Base-by-base conservation (phyloP, 306 rosid genomes). In the Casuarina equisetifolia region DNA sequence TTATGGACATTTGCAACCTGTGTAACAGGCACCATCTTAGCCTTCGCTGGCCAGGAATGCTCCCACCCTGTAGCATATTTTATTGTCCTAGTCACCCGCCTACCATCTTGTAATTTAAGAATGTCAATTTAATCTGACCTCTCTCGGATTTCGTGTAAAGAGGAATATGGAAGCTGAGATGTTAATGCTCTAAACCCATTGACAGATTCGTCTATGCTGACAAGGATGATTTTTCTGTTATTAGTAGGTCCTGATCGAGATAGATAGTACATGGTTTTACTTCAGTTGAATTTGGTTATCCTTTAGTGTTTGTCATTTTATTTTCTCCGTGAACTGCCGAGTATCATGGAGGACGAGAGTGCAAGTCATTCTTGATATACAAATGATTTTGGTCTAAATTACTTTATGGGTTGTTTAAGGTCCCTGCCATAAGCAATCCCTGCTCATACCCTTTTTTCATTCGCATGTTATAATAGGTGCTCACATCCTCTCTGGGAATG, bases 401-500 rank as follows among this genome's bases (percentile, higher is more conserved):
- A 16, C 12, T 39, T 39, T 64, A 11, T 64, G 8, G 20, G 4
- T 20, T 39, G 48, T 16, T 64, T 40, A 39, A 66, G 71, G 71
- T 17, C 50, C 3, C 16, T 66, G 20, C 49, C 48, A 35, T 77
- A 51, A 16, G 42, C 10, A 43, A 0, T 57, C 61, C 19, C 50
- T 45, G 48, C 67, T 64, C 53, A 59, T n/a, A 55, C 52, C 10
- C 39, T 62, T 76, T 25, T 39, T 10, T 73, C 73, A 36, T 70
- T 75, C 42, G 70, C 50, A 51, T 76, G 40, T 46, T 55, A n/a
- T 51, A 53, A 13, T 83, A 94, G 98, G 98, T 78, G 96, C 97
- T 49, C 98, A 94, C 76, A 88, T 92, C 78, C 69, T 94, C 82
- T 94, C 98, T 67, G 97, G 98, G 70, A 94, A 92, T 80, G 95